These are phyloP conservation scores for Scheffersomyces ergatensis DNA, from an alignment of 805 yeast species.

Conservation along the genomic window DNA sequence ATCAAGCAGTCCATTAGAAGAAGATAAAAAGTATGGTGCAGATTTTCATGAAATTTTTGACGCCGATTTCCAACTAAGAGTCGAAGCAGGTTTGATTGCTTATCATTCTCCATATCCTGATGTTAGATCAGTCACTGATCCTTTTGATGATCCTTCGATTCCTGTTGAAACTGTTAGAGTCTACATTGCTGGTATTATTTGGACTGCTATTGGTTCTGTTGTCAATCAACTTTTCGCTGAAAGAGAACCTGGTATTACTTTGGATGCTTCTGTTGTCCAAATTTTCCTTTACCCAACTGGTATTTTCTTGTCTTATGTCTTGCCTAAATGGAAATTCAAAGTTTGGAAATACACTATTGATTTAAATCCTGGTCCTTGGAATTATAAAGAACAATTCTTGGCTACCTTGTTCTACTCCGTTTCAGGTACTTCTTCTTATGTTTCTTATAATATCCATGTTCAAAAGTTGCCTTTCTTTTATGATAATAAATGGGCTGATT, in stretches of 20 bases:
- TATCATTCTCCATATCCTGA: constrained; percentile 28
- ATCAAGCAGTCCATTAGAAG: not conserved
- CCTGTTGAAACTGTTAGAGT: constrained; percentile 40
- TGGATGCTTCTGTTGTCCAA: constrained; percentile 41
- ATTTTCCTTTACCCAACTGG: constrained; percentile 45
- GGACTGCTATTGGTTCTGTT: constrained; percentile 52
- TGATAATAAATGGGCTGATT: constrained; percentile 19
- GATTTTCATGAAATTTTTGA: constrained; percentile 3
- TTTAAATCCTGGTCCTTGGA: constrained; percentile 54
- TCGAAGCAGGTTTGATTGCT: constrained; percentile 41
- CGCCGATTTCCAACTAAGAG: constrained; percentile 20
- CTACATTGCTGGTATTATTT: constrained; percentile 48
- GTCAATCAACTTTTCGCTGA: constrained; percentile 55
- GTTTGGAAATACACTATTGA: constrained; percentile 21
- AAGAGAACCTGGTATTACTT: constrained; percentile 46
- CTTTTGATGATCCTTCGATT: constrained; percentile 32
- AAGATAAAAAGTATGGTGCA: not conserved
- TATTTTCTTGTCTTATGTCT: constrained; percentile 20
- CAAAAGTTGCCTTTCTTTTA: constrained; percentile 18
- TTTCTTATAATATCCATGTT: constrained; percentile 23
- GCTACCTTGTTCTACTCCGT: constrained; percentile 46
- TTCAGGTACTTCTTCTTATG: constrained; percentile 17
- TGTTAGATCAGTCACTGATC: constrained; percentile 25
- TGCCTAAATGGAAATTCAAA: constrained; percentile 32
- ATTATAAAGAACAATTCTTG: constrained; percentile 62